Base-by-base conservation (phyloP, 1,139 yeast genomes). In the Hanseniaspora uvarum region DNA sequence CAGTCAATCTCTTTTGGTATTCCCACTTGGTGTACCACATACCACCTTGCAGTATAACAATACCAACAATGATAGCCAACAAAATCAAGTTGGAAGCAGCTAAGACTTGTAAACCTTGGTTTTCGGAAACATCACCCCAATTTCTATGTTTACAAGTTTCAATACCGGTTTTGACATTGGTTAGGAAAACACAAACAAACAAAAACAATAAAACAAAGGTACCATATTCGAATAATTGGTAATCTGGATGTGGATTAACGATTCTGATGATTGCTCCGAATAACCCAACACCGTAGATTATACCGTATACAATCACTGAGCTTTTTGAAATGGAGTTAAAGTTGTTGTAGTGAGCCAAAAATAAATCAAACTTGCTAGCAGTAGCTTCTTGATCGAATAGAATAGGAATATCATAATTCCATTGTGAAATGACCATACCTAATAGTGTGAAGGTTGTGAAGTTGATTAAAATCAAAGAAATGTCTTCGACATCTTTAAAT, bases 61-160 rank as follows among this genome's bases (percentile, higher is more conserved):
- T 86, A 58, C 96, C 97, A 30, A 80, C 64, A 56, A 89, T 73
- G 19, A 84, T 75, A 57, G 87, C 68, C 21, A 84, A 79, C 59
- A 86, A 74, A 74, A 92, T 83, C 47, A 85, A 78, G 68, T 83
- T 83, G 45, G 94, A 81, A 5, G 97, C 96, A 45, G 94, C 96
- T 67, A 92, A 79, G 44, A 92, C 96, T 61, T 86, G 86, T 62
- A 92, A 71, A 24, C 97, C 97, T 30, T 95, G 87, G 58, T 75
- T 73, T 67, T 77, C 80, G 63, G 86, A 87, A 53, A 92, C 95
- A 55, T 92, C 97, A 59, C 96, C 97, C 96, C 97, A 92, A 57
- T 79, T 73, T 46, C 89, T 88, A 56, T 76, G 69, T 31, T 78
- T 63, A 57, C 87, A 79, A 53, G 94, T 79, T 61, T 77, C 77